Evolutionary conservation across 176 grass and related monocot species (phyloP).

Genomic region (Raddia guianensis): DNA sequence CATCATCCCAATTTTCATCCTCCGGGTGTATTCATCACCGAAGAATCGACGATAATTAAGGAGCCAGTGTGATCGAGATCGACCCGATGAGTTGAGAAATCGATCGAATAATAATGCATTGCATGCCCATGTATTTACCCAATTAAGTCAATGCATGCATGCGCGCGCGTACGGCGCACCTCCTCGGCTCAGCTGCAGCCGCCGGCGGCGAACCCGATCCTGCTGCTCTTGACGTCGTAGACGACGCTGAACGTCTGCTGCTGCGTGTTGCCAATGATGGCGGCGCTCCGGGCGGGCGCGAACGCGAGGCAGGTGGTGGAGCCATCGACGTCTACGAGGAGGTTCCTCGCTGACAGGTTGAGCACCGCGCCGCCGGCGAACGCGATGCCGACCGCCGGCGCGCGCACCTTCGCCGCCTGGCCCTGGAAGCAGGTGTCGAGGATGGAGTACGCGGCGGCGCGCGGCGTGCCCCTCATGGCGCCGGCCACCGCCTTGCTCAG

Average conservation of each 20-base stretch:
- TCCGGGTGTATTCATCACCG: background rate
- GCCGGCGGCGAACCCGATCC: conserved; percentile 67
- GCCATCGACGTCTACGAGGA: conserved; percentile 68
- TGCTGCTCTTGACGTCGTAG: conserved; percentile 68
- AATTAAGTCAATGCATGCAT: background rate
- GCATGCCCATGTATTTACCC: background rate
- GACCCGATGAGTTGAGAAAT: background rate
- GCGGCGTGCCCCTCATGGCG: conserved; percentile 41
- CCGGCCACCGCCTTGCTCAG: conserved; percentile 58
- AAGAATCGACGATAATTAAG: background rate
- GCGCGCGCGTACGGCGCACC: background rate
- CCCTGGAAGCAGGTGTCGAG: conserved; percentile 79
- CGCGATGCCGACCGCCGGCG: conserved; percentile 54
- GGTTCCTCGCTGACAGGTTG: conserved; percentile 52
- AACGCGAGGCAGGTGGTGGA: conserved; percentile 77
- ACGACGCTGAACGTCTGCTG: conserved; percentile 82
- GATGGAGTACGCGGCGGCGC: conserved; percentile 58
- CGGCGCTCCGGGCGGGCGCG: conserved; percentile 52
- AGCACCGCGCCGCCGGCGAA: conserved; percentile 66
- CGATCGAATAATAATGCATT: background rate
- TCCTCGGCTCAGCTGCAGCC: conserved; percentile 49
- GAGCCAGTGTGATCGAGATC: background rate
- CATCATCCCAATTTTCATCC: background rate
- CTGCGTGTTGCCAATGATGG: conserved; percentile 86
- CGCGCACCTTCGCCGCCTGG: conserved; percentile 38